A percentile compares a stretch with the other conserved stretches of the same genome.
Evolutionary conservation across 371 early-diverging fungal species (phyloP).

Genomic region (Syncephalastrum monosporum): DNA sequence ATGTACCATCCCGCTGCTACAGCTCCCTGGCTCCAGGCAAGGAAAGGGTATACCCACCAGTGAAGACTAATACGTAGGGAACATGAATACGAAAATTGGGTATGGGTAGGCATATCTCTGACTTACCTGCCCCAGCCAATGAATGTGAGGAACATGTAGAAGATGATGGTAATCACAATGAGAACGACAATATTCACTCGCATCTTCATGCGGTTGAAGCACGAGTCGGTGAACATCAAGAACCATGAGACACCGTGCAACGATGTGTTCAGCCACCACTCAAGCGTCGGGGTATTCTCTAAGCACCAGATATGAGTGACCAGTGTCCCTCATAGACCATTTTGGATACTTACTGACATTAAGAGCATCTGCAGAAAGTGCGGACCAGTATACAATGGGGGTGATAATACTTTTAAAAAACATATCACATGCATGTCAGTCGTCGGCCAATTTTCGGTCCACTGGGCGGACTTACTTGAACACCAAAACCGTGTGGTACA

Average conservation of each 20-base stretch:
- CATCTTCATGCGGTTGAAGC: conserved; percentile 48
- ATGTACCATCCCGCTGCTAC: conserved; percentile 42
- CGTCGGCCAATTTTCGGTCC: too few species aligned
- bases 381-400: conserved; percentile 56
- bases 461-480: conserved; percentile 39
- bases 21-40: conserved; percentile 52
- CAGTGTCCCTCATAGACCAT: background rate
- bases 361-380: conserved; percentile 16
- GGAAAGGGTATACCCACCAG: conserved; percentile 52
- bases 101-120: background rate
- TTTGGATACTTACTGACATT: background rate
- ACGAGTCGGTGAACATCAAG: conserved; percentile 50
- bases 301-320: background rate
- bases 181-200: conserved; percentile 39
- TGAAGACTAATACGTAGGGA: background rate
- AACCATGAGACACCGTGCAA: conserved; percentile 55
- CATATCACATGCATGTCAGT: background rate
- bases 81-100: background rate
- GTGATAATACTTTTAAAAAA: conserved; percentile 39
- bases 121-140: conserved; percentile 42
- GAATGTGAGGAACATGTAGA: conserved; percentile 55
- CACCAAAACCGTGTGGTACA: conserved; percentile 42
- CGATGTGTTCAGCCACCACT: conserved; percentile 44
- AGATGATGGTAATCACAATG: conserved; percentile 32
- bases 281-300: conserved; percentile 5